Evolutionary conservation across 2,329 filamentous ascomycete species (phyloP), one percentile per base, ranked within the genome.

Genomic region (Botrytis elliptica): DNA sequence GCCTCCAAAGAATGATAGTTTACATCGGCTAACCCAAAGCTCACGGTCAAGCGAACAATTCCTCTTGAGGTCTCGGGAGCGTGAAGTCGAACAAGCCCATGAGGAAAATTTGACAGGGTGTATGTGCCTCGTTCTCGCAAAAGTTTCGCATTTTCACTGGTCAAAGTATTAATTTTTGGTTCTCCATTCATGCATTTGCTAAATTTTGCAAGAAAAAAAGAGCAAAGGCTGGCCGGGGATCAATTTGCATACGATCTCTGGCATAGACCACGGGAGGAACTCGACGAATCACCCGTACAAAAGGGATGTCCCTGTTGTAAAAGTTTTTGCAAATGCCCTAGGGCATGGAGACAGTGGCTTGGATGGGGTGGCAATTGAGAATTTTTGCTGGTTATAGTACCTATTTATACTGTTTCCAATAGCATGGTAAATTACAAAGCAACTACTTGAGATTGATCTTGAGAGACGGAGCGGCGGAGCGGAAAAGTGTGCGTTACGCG

Each of bases 241-340:
- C 69, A 71, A 40, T 65, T 71, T 65, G 59, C 42, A 40, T 65
- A 71, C 59, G 59, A 55, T 33, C 25, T 71, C 29, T 55, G 59
- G 59, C 44, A 71, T 18, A 71, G 65, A 29, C 69, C 59, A 65
- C 33, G 69, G 29, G 69, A 71, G 44, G 69, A 65, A 40, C n/a
- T 71, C 12, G 59, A 71, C 22, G 69, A 71, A 49, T 71, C 69
- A 10, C 44, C 69, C 0, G 10, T 20, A 57, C 40, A 12, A 22
- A 69, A 36, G 18, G 65, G 65, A 33, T 69, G 49, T 18, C 16
- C 16, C 25, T 25, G 20, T 46, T 63, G 57, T 49, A 65, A 42
- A 18, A 64, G 25, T 29, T 7, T 52, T 65, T 65, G 33, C 22
- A 65, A 42, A 38, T 49, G 55, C 12, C 18, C 42, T n/a, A 25